These are phyloP conservation scores for Sugiyamaella japonica DNA, from an alignment of 1,139 yeast genomes.

Conservation along the genomic window DNA sequence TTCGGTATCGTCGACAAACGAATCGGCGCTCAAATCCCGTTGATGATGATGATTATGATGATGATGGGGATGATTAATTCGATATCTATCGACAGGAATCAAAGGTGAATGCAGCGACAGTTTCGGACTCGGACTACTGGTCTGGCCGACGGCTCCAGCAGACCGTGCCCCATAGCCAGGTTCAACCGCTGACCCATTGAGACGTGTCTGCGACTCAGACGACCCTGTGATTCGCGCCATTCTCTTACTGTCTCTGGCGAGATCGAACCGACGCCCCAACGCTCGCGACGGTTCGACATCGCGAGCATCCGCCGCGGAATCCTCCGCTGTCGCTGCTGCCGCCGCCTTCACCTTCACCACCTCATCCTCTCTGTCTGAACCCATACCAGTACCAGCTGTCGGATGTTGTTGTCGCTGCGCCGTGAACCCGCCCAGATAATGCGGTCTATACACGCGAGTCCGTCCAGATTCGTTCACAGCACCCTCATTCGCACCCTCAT, in stretches of 20 bases:
- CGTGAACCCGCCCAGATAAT: conserved; percentile 1
- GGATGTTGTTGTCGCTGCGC: neutral
- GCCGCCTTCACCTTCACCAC: too few relatives aligned
- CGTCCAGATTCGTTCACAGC: neutral
- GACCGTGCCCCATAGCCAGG: too few relatives aligned
- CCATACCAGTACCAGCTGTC: too few relatives aligned
- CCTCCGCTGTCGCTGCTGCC: too few relatives aligned
- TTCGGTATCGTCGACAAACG: conserved; percentile 14
- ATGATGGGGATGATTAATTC: neutral
- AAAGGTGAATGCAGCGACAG: neutral
- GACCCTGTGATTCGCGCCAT: conserved; percentile 17
- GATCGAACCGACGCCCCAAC: conserved; percentile 11
- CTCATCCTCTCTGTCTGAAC: too few relatives aligned
- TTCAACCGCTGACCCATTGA: too few relatives aligned
- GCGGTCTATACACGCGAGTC: conserved; percentile 10
- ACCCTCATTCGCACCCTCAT: neutral
- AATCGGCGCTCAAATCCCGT: conserved; percentile 7
- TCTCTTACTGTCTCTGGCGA: conserved; percentile 14
- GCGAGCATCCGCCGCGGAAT: too few relatives aligned
- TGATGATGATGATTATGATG: neutral
- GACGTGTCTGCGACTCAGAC: neutral
- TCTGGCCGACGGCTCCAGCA: too few relatives aligned
- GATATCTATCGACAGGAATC: neutral
- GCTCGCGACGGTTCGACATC: neutral
- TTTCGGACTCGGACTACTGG: too few relatives aligned